Percentiles rank a stretch among this genome's conserved stretches.
These are phyloP conservation scores for Pseudogymnoascus sp. DNA, from an alignment of 2,329 filamentous ascomycete genomes.

Conservation along the genomic window DNA sequence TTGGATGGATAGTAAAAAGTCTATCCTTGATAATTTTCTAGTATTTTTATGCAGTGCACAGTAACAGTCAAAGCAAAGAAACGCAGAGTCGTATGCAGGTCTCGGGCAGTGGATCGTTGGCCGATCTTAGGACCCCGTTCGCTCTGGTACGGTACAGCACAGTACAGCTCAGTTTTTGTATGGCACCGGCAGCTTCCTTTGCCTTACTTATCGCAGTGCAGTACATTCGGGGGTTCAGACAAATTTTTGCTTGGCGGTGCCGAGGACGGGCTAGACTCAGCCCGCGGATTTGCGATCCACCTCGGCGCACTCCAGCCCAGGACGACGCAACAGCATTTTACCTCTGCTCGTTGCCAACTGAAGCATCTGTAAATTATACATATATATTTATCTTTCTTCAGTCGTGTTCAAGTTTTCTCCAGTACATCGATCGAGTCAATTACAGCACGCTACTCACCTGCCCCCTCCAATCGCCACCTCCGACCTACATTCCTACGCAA, in stretches of 20 bases:
- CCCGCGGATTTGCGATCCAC: background rate
- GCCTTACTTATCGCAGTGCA: too few species aligned
- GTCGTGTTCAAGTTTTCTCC: background rate
- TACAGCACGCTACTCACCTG: background rate
- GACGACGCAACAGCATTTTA: background rate
- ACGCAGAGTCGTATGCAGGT: background rate
- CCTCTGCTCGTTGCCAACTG: background rate
- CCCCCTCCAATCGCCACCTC: background rate
- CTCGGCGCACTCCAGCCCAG: background rate
- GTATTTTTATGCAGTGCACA: slow-evolving; percentile 1
- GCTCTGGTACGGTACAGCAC: background rate
- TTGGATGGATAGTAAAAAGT: background rate
- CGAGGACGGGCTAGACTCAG: background rate
- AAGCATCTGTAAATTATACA: background rate
- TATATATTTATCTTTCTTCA: background rate
- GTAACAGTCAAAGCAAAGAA: background rate
- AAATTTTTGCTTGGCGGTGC: slow-evolving; percentile 1
- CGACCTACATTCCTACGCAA: background rate
- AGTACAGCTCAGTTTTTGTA: background rate
- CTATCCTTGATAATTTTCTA: background rate
- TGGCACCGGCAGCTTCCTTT: background rate
- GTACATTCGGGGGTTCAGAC: background rate
- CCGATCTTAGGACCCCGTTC: background rate
- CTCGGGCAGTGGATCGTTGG: slow-evolving; percentile 2
- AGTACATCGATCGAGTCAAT: background rate